Conservation (phyloP, 441 rosid genomes). For the Hura crepitans region DNA sequence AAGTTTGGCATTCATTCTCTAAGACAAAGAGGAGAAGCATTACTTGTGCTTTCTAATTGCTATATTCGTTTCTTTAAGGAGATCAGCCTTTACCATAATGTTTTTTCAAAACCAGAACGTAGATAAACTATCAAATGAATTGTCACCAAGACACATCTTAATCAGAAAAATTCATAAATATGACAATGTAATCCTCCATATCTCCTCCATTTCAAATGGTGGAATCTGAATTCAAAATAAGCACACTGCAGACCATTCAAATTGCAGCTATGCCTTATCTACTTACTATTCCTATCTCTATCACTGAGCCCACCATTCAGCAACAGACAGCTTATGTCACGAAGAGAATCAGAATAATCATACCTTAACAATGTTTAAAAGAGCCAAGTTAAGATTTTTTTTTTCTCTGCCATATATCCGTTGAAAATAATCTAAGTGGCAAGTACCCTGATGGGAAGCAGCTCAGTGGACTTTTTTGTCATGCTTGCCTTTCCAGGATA, state of each 20-base stretch:
- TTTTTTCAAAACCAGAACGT: too few relatives aligned
- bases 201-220: neutral
- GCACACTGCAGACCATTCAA: neutral
- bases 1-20: too few relatives aligned
- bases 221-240: neutral
- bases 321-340: neutral
- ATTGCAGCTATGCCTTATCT: neutral
- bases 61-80: too few relatives aligned
- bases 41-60: too few relatives aligned
- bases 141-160: too few relatives aligned
- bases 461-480: neutral
- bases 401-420: neutral
- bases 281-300: neutral
- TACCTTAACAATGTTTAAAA: neutral
- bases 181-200: neutral
- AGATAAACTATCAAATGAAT: too few relatives aligned
- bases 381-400: conserved; percentile 1
- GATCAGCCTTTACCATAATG: too few relatives aligned
- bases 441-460: conserved; percentile 2
- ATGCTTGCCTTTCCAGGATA: neutral
- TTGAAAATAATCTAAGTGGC: neutral
- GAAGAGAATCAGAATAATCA: conserved; percentile 10
- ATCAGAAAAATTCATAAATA: too few relatives aligned
- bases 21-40: too few relatives aligned
- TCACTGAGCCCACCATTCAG: conserved; percentile 2